These are phyloP conservation scores for Pholiota conissans DNA, from an alignment of 768 basidiomycete genomes.

Conservation along the genomic window DNA sequence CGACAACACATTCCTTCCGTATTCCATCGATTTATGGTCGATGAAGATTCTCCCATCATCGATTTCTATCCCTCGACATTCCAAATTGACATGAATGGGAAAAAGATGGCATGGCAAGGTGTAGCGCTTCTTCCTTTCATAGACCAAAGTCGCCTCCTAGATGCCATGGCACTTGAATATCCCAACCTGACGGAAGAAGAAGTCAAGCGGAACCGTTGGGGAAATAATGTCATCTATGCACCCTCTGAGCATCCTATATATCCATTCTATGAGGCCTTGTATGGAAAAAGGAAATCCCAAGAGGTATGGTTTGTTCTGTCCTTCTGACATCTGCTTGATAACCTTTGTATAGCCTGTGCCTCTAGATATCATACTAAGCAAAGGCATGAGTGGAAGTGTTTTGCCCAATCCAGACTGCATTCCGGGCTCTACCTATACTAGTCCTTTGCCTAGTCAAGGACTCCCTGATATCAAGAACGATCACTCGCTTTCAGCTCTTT, in stretches of 20 bases:
- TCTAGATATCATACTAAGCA: constrained; percentile 67
- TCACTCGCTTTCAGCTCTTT: constrained; percentile 81
- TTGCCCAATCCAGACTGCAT: constrained; percentile 86
- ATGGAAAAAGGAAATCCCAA: constrained; percentile 82
- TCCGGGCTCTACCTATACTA: constrained; percentile 88
- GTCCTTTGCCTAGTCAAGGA: constrained; percentile 59
- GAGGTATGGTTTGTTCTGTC: constrained; percentile 50
- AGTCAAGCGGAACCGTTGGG: constrained; percentile 80
- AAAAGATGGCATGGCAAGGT: constrained; percentile 99
- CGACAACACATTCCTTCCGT: constrained; percentile 83
- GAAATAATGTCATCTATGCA: constrained; percentile 80
- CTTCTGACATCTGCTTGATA: background rate
- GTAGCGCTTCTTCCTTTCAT: constrained; percentile 97
- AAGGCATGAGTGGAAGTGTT: constrained; percentile 79
- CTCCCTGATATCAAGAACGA: constrained; percentile 86
- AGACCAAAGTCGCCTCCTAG: constrained; percentile 78
- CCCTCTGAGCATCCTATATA: constrained; percentile 85
- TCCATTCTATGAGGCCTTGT: constrained; percentile 84
- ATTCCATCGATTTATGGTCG: constrained; percentile 87
- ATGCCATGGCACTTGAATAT: constrained; percentile 75
- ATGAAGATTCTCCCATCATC: constrained; percentile 86
- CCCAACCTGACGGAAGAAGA: constrained; percentile 79
- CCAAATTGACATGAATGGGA: constrained; percentile 99
- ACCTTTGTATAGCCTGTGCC: constrained; percentile 58
- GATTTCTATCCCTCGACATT: constrained; percentile 95